These are phyloP conservation scores for Hymenoscyphus albidus DNA, from an alignment of 2,329 filamentous ascomycete genomes.

Conservation along the genomic window DNA sequence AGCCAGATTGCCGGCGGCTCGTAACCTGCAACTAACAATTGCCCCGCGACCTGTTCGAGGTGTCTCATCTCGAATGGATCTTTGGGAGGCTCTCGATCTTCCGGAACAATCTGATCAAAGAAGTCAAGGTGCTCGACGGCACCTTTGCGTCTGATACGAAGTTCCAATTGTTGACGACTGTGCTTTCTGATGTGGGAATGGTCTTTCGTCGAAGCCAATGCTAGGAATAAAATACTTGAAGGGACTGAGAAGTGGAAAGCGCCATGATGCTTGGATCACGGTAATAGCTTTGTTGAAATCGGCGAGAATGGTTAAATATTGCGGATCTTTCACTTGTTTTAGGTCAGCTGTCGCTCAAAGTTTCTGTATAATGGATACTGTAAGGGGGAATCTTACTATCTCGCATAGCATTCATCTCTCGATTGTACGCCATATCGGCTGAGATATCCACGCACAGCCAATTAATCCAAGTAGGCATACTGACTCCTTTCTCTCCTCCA, in stretches of 20 bases:
- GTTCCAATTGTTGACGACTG: not conserved
- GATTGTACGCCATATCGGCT: conserved; percentile 9
- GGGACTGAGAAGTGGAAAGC: conserved; percentile 3
- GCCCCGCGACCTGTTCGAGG: conserved; percentile 1
- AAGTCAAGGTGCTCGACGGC: conserved; percentile 6
- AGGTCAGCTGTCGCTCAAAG: not conserved
- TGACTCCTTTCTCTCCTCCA: not conserved
- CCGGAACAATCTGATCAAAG: conserved; percentile 3
- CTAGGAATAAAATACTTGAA: conserved; percentile 7
- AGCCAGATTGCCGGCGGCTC: conserved; percentile 6
- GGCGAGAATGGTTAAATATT: not conserved
- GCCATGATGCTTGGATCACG: not conserved
- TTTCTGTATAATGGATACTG: not conserved
- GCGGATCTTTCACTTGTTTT: not conserved
- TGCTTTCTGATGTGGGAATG: not conserved
- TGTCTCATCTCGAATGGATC: conserved; percentile 7
- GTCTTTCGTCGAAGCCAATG: not conserved
- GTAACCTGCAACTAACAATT: conserved; percentile 10
- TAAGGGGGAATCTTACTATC: conserved; percentile 6
- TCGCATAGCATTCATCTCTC: conserved; percentile 11
- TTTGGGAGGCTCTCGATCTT: not conserved
- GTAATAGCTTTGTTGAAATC: not conserved
- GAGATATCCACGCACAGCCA: conserved; percentile 15
- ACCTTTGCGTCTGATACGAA: not conserved
- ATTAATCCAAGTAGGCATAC: conserved; percentile 5